phyloP scores from a whole-genome alignment of 2,329 filamentous ascomycete species.

The Helotiales sp. region DNA sequence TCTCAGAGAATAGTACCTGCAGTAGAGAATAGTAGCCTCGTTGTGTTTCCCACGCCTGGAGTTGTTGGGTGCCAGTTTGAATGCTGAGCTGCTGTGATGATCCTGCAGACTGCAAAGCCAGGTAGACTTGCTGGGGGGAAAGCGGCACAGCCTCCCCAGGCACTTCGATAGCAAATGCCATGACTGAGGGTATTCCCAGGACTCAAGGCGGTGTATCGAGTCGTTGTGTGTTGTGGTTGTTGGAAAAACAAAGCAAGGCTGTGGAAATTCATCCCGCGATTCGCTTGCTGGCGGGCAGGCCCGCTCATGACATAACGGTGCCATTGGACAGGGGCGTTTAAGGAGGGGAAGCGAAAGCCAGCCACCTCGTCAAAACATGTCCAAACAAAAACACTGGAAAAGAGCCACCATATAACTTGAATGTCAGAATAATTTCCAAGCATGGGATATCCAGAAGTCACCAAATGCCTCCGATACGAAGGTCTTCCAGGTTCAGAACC shows the following conservation, averaged over 20 bases:
- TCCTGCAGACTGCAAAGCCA: conserved; percentile 66
- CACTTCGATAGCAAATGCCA: conserved; percentile 78
- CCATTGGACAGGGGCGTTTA: background rate
- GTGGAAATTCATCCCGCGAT: conserved; percentile 8
- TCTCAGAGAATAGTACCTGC: conserved; percentile 56
- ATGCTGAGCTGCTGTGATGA: conserved; percentile 68
- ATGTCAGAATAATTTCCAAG: background rate
- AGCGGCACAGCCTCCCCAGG: conserved; percentile 80
- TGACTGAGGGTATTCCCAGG: conserved; percentile 42
- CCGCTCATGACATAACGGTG: conserved; percentile 4
- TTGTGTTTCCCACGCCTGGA: conserved; percentile 72
- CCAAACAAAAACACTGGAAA: conserved; percentile 8
- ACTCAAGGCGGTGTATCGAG: background rate
- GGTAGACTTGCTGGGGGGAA: conserved; percentile 65
- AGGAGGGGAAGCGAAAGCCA: background rate
- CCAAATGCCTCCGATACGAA: conserved; percentile 33
- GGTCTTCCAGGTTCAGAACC: conserved; percentile 26
- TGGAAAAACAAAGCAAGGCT: conserved; percentile 2
- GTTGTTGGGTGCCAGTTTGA: conserved; percentile 68
- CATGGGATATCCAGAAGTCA: conserved; percentile 29
- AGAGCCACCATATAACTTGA: background rate
- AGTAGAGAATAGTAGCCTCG: conserved; percentile 69
- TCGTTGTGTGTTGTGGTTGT: background rate
- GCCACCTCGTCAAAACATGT: conserved; percentile 3
- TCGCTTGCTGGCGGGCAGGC: conserved; percentile 15